These are phyloP conservation scores for Xylariomycetidae sp. DNA, from an alignment of 2,329 filamentous ascomycete species.

Conservation along the genomic window DNA sequence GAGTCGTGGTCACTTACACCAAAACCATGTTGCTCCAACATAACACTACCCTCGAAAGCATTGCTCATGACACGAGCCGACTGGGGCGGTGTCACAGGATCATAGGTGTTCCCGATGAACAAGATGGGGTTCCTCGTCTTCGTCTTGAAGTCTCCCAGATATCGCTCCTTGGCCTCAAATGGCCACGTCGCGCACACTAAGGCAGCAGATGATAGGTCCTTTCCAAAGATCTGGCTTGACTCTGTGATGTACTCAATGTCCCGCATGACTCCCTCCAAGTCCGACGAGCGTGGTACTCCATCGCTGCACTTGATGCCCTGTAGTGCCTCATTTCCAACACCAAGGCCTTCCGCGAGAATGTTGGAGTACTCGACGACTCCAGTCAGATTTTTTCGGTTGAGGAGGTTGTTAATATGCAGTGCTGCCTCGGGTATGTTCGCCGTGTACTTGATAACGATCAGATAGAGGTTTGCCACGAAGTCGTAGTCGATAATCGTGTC, in stretches of 20 bases:
- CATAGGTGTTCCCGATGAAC: conserved; percentile 33
- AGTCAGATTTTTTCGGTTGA: no score
- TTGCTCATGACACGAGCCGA: conserved; percentile 33
- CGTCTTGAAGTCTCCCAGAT: conserved; percentile 26
- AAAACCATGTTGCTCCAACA: conserved; percentile 32
- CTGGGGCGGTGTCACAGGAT: conserved; percentile 33
- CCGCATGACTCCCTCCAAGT: conserved; percentile 23
- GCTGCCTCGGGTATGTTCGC: no score
- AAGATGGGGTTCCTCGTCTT: conserved; percentile 25
- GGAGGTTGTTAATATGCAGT: no score
- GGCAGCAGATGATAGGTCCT: no score
- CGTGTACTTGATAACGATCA: no score
- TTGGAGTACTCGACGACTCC: no score
- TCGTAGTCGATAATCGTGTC: no score
- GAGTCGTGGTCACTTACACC: no score
- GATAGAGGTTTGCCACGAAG: no score
- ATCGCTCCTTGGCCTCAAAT: conserved; percentile 31
- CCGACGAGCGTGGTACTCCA: conserved; percentile 18
- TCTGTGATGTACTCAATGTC: conserved; percentile 17
- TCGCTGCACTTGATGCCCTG: conserved; percentile 32
- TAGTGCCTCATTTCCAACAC: conserved; percentile 7
- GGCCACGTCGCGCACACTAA: conserved; percentile 33
- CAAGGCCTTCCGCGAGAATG: no score
- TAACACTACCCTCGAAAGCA: conserved; percentile 31
- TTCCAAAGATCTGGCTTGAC: conserved; percentile 24